These are phyloP conservation scores for Mollisiaceae sp. DNA, from an alignment of 2,329 filamentous ascomycete species.

Conservation along the genomic window DNA sequence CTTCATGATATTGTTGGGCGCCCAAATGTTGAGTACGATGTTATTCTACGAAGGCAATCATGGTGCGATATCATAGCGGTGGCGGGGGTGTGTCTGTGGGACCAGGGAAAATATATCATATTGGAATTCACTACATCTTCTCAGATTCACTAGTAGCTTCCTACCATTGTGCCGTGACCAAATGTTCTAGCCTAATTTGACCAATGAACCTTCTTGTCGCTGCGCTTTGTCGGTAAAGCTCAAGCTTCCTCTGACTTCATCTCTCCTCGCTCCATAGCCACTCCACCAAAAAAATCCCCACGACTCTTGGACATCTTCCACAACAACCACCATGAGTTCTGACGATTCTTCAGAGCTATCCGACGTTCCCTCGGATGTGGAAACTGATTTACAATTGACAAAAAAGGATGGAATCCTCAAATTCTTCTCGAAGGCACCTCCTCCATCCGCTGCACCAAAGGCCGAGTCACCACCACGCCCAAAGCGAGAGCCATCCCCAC, in stretches of 20 bases:
- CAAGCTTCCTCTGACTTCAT: constrained; percentile 33
- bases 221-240: constrained; percentile 35
- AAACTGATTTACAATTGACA: constrained; percentile 57
- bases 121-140: background rate
- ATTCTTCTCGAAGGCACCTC: constrained; percentile 65
- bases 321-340: constrained; percentile 42
- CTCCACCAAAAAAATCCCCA: constrained; percentile 12
- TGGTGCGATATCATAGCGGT: background rate
- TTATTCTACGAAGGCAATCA: background rate
- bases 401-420: constrained; percentile 66
- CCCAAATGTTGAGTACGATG: background rate
- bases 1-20: background rate
- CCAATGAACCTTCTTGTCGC: constrained; percentile 22
- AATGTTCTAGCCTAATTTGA: constrained; percentile 3
- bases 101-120: background rate
- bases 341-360: constrained; percentile 70
- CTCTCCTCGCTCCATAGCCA: constrained; percentile 7
- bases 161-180: constrained; percentile 13
- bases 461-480: constrained; percentile 69
- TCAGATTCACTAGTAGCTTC: background rate
- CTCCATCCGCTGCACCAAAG: constrained; percentile 52
- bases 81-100: background rate
- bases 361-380: constrained; percentile 59
- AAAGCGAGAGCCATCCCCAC: constrained; percentile 85
- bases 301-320: constrained; percentile 24